Conservation (phyloP, 306 rosid species). For the Heteromeles arbutifolia region DNA sequence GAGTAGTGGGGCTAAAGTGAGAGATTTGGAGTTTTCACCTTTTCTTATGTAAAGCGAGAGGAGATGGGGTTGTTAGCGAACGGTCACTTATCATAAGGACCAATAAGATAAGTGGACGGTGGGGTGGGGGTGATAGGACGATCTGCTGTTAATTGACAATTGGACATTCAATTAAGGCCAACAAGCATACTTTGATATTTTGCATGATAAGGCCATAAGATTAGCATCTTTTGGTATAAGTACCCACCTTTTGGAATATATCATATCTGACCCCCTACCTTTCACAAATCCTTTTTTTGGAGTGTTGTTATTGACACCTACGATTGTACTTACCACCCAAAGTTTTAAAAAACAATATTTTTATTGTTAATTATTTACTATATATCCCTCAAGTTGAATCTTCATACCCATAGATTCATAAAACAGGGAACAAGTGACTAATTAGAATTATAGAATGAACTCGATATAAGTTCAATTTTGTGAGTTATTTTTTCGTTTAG, state of each 20-base stretch:
- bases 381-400: too few relatives aligned
- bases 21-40: not conserved
- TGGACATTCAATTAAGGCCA: not conserved
- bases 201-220: conserved; percentile 19
- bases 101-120: conserved; percentile 34
- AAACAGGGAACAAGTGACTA: too few relatives aligned
- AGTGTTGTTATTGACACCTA: not conserved
- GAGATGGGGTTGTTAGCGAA: not conserved
- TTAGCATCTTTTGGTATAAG: not conserved
- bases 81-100: conserved; percentile 27
- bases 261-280: not conserved
- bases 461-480: too few relatives aligned
- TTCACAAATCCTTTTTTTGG: not conserved
- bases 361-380: too few relatives aligned
- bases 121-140: conserved; percentile 32
- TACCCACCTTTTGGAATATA: not conserved
- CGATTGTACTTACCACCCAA: not conserved
- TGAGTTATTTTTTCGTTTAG: too few relatives aligned
- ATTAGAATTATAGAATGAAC: too few relatives aligned
- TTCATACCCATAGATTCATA: too few relatives aligned
- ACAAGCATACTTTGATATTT: conserved; percentile 10
- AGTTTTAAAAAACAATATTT: too few relatives aligned
- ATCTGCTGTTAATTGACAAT: conserved; percentile 21
- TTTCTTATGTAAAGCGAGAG: not conserved
- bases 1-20: not conserved